Conservation (phyloP, 2,329 filamentous ascomycete genomes). For the Ambrosiella cleistominuta region DNA sequence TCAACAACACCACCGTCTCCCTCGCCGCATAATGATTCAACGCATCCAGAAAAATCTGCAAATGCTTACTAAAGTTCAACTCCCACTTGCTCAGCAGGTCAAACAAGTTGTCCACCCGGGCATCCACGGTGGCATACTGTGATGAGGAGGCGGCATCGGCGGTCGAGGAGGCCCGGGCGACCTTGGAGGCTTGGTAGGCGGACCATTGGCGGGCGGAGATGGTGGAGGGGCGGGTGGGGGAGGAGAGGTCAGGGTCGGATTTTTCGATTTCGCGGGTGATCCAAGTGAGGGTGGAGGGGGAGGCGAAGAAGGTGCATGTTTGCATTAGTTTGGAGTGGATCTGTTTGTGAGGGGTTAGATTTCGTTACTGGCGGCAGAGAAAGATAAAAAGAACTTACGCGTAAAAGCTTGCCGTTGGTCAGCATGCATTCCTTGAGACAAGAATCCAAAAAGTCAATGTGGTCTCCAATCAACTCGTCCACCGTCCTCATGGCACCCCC, state of each 20-base stretch:
- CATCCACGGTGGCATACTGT: conserved; percentile 22
- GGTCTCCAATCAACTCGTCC: conserved; percentile 96
- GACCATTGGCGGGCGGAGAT: conserved; percentile 46
- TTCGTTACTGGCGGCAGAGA: neutral
- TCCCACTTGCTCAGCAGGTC: conserved; percentile 87
- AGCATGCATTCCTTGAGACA: conserved; percentile 98
- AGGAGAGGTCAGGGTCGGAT: conserved; percentile 60
- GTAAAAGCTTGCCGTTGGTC: conserved; percentile 84
- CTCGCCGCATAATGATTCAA: conserved; percentile 95
- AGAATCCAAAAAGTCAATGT: conserved; percentile 94
- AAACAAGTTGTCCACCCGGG: conserved; percentile 55
- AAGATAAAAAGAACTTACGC: conserved; percentile 36
- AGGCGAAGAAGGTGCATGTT: conserved; percentile 85
- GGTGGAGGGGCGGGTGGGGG: conserved; percentile 34
- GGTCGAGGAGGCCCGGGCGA: conserved; percentile 21
- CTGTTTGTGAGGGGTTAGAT: conserved; percentile 27
- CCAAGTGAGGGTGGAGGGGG: conserved; percentile 55
- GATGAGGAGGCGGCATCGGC: conserved; percentile 20
- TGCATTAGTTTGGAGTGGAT: conserved; percentile 96
- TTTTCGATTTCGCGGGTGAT: conserved; percentile 71
- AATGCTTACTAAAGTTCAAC: conserved; percentile 74
- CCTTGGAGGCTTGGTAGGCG: conserved; percentile 33
- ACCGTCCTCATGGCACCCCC: conserved; percentile 46
- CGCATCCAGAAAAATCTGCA: conserved; percentile 86
- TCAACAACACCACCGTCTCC: conserved; percentile 84